A percentile compares a stretch with the other conserved stretches of the same genome.
These are phyloP conservation scores for Aspergillus ruber DNA, from an alignment of 2,329 filamentous ascomycete species.

Conservation along the genomic window DNA sequence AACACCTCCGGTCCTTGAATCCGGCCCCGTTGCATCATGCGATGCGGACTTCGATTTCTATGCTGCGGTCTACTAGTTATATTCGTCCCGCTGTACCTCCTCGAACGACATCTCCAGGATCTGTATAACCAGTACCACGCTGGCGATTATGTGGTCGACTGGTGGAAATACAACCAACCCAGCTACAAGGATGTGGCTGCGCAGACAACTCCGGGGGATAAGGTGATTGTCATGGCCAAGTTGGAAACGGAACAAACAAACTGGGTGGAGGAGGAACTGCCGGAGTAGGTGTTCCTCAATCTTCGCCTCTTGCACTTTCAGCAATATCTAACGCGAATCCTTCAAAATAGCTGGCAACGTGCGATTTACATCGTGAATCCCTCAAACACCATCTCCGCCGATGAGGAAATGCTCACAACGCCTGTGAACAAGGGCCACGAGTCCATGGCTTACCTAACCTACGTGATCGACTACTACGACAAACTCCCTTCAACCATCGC, in stretches of 20 bases:
- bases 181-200: not conserved
- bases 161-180: constrained; percentile 16
- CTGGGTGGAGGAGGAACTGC: constrained; percentile 42
- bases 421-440: constrained; percentile 42
- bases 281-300: constrained; percentile 30
- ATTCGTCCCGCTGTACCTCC: constrained; percentile 22
- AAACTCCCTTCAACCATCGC: constrained; percentile 47
- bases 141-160: constrained; percentile 29
- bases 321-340: not conserved
- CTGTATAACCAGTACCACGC: constrained; percentile 31
- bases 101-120: constrained; percentile 28
- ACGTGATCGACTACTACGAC: constrained; percentile 42
- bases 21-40: constrained; percentile 19
- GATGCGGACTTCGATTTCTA: constrained; percentile 22
- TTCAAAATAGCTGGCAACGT: constrained; percentile 35
- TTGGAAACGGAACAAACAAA: constrained; percentile 37
- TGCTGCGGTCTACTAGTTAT: constrained; percentile 18
- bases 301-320: not conserved
- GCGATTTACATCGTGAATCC: constrained; percentile 42
- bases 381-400: constrained; percentile 13
- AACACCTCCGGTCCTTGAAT: too few relatives aligned
- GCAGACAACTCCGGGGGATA: constrained; percentile 21
- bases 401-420: constrained; percentile 21
- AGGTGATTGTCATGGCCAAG: constrained; percentile 41
- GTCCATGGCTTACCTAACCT: constrained; percentile 43